These are phyloP conservation scores for Massariosphaeria phaeospora DNA, from an alignment of 495 filamentous ascomycete genomes.

Conservation along the genomic window DNA sequence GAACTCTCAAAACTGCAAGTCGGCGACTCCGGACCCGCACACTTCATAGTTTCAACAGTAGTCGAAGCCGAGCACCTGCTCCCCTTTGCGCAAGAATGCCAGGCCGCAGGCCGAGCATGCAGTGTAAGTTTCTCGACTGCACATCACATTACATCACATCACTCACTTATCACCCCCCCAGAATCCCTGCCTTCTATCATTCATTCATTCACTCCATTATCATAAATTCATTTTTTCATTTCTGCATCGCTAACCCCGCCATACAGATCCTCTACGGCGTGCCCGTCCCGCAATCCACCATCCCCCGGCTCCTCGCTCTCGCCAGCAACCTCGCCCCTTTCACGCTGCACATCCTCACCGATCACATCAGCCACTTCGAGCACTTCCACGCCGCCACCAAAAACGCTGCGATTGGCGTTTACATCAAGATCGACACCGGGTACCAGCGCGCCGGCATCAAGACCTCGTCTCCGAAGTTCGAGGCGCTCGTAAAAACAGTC, in stretches of 20 bases:
- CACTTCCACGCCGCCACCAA: conserved; percentile 36
- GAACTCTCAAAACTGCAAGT: conserved; percentile 73
- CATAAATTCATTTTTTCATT: no score
- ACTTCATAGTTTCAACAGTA: conserved; percentile 73
- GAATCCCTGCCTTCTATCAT: no score
- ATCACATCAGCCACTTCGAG: conserved; percentile 54
- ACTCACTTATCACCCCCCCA: no score
- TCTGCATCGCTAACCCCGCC: neutral
- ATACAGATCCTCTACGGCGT: conserved; percentile 67
- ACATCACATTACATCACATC: no score
- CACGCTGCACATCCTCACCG: conserved; percentile 63
- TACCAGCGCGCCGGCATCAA: conserved; percentile 69
- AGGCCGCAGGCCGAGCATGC: conserved; percentile 46
- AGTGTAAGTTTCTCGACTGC: conserved; percentile 55
- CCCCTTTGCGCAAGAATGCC: conserved; percentile 57
- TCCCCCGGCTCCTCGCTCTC: conserved; percentile 54
- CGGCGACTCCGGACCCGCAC: conserved; percentile 52
- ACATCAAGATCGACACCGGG: conserved; percentile 75
- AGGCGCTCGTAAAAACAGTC: conserved; percentile 44
- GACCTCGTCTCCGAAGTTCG: conserved; percentile 49
- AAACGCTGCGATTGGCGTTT: conserved; percentile 46
- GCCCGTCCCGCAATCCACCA: conserved; percentile 59
- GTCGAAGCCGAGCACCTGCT: conserved; percentile 67
- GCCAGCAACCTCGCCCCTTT: conserved; percentile 47
- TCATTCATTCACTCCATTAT: no score